phyloP scores from a whole-genome alignment of 176 grass and related monocot species.

The Calamus simplicifolius region DNA sequence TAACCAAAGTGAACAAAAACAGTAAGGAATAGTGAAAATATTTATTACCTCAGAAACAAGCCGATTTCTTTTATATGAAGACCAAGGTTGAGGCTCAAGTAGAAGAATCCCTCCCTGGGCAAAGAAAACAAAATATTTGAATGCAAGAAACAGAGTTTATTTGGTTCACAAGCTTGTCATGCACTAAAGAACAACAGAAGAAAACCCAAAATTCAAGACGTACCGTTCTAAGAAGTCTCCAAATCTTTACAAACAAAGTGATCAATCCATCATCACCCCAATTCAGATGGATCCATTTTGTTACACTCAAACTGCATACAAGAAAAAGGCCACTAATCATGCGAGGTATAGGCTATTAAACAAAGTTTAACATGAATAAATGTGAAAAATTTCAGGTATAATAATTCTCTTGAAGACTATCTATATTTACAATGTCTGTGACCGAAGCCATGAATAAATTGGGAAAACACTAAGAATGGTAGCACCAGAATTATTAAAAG shows the following conservation, averaged over 20 bases:
- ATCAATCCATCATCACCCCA: conserved; percentile 96
- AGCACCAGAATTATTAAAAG: neutral
- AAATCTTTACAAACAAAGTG: conserved; percentile 81
- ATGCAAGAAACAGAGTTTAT: neutral
- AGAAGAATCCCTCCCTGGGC: conserved; percentile 77
- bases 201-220: conserved; percentile 18
- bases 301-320: conserved; percentile 85
- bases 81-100: conserved; percentile 93
- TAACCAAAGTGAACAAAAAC: neutral
- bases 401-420: too few species aligned
- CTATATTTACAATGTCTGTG: too few species aligned
- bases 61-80: conserved; percentile 75
- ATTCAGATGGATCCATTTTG: conserved; percentile 98
- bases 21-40: neutral
- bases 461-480: too few species aligned
- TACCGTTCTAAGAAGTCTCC: conserved; percentile 84
- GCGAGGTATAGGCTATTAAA: too few species aligned
- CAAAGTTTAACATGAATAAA: too few species aligned
- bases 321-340: conserved; percentile 2
- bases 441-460: too few species aligned
- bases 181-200: neutral
- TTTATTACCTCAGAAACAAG: conserved; percentile 58
- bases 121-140: conserved; percentile 11
- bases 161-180: neutral
- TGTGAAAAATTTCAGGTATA: too few species aligned